A percentile compares a stretch with the other conserved stretches of the same genome.
Evolutionary conservation across 257 asterid species (phyloP).

Genomic region (Mitragyna speciosa): DNA sequence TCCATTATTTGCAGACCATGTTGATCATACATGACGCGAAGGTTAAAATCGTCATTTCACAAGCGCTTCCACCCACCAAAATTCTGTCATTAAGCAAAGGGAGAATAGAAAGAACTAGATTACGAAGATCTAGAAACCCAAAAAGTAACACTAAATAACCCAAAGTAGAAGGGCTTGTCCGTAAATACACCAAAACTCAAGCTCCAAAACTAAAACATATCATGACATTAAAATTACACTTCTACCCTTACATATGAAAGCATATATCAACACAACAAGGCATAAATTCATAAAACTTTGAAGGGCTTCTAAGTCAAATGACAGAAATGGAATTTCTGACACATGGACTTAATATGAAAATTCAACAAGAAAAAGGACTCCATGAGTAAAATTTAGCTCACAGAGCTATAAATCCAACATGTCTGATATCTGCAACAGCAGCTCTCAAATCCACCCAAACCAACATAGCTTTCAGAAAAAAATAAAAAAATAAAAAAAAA

Average conservation of each 20-base stretch:
- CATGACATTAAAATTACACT: background rate
- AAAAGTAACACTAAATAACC: background rate
- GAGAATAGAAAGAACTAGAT: background rate
- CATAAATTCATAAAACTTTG: background rate
- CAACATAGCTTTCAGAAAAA: conserved; percentile 36
- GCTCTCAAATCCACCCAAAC: conserved; percentile 41
- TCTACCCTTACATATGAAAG: background rate
- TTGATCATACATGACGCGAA: conserved; percentile 15
- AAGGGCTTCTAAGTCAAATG: conserved; percentile 13
- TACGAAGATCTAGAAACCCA: conserved; percentile 18
- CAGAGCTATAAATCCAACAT: conserved; percentile 8
- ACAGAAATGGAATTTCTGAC: background rate
- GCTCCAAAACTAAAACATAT: background rate
- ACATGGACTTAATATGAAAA: conserved; percentile 6
- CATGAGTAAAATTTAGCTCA: background rate
- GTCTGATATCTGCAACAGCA: conserved; percentile 50
- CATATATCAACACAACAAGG: no score
- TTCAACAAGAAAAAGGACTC: conserved; percentile 8
- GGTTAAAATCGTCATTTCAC: conserved; percentile 34
- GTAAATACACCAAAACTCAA: conserved; percentile 12
- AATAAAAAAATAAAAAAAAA: conserved; percentile 36
- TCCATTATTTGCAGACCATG: background rate
- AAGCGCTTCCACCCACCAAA: conserved; percentile 6
- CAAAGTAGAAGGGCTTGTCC: background rate
- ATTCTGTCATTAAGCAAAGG: conserved; percentile 1